Evolutionary conservation across 2,329 filamentous ascomycete species (phyloP).

Genomic region (Teratosphaeria epicoccoides): DNA sequence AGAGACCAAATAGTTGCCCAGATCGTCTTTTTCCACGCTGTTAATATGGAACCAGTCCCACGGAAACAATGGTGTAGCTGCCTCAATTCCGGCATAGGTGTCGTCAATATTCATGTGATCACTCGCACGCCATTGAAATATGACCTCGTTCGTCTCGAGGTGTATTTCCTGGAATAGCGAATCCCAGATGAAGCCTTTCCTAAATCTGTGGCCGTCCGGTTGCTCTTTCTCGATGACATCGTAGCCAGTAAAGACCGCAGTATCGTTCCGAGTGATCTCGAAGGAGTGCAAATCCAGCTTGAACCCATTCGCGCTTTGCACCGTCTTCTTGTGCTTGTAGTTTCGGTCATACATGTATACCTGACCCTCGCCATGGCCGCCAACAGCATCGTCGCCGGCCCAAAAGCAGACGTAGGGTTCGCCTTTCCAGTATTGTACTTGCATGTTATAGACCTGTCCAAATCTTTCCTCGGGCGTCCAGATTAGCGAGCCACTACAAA

Average conservation of each 20-base stretch:
- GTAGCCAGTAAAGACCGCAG: conserved; percentile 34
- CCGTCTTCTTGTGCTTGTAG: conserved; percentile 27
- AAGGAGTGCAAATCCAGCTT: conserved; percentile 32
- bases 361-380: conserved; percentile 37
- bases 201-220: not conserved
- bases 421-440: conserved; percentile 35
- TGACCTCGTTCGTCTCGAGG: conserved; percentile 40
- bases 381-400: conserved; percentile 38
- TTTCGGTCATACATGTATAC: conserved; percentile 33
- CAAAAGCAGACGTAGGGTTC: conserved; percentile 40
- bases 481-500: conserved; percentile 11
- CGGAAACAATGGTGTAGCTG: conserved; percentile 31
- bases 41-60: conserved; percentile 49
- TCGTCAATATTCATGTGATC: conserved; percentile 41
- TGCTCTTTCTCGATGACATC: conserved; percentile 14
- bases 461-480: conserved; percentile 12
- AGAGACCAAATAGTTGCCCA: conserved; percentile 45
- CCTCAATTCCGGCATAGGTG: conserved; percentile 25
- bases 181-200: conserved; percentile 18
- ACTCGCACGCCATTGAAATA: conserved; percentile 48
- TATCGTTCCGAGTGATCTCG: conserved; percentile 30
- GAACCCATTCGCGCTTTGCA: conserved; percentile 29
- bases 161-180: conserved; percentile 30
- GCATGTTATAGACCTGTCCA: conserved; percentile 36
- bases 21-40: conserved; percentile 41